Base-by-base conservation (phyloP, 2,329 filamentous ascomycete species). In the Whalleya microplaca region DNA sequence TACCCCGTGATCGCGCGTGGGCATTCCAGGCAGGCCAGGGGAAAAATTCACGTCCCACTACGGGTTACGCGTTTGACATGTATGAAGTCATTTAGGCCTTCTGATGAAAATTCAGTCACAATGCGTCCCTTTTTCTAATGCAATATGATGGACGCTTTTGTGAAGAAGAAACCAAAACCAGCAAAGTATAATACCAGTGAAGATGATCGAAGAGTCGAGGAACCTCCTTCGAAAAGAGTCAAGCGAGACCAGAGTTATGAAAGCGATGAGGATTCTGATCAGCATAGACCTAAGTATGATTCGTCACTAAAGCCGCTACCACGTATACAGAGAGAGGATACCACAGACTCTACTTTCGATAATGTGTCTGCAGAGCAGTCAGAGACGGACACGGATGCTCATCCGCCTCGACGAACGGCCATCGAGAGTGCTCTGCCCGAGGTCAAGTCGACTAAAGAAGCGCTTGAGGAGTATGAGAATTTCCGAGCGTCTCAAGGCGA, bases 381-480 rank as follows among this genome's bases (percentile, higher is more conserved):
- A 8, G 64, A 27, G 23, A 27, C 23, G 23, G 23, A 27, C 4
- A 27, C 23, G 23, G 71, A 75, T n/a, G 59, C 64, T 37, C 53
- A 63, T 2, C 56, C 58, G 2, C 52, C 69, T 43, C 56, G 69
- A 50, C 72, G 81, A 62, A 92, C 89, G 12, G 87, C 89, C 52
- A 77, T 93, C 45, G 90, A 92, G 66, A 86, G 80, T 59, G 87
- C 87, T 5, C 76, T 96, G 5, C 90, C 91, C 14, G 79, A 81
- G 0, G 78, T 94, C 1, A 78, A 84, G 62, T 83, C 83, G 2
- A 87, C 89, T 61, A 80, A 87, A 64, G 82, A 89, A 56, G 90
- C 91, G 2, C 90, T 96, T 56, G 82, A 89, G 59, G 85, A 91
- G 62, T 96, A 96, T 67, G 90, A 96, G 73, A 78, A 80, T 2